Evolutionary conservation across 2,329 filamentous ascomycete species (phyloP).

Genomic region (Cytospora mali): DNA sequence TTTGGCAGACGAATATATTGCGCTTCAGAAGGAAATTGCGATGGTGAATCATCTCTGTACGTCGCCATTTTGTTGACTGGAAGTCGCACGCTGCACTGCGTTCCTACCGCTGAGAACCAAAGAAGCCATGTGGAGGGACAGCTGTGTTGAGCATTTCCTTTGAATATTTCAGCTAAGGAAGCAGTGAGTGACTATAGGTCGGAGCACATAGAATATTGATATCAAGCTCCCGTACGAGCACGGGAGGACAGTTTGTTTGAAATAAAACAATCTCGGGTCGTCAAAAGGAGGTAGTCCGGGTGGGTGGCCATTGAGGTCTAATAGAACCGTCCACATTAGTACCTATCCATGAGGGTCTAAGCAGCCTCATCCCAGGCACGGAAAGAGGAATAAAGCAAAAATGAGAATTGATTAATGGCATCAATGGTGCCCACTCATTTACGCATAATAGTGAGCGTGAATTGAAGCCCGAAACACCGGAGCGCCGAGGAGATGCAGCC

Average conservation of each 20-base stretch:
- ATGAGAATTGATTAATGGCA: background rate
- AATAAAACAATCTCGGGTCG: background rate
- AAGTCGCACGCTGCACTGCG: background rate
- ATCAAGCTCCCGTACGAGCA: too few relatives aligned
- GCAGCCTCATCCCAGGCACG: background rate
- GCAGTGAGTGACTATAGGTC: too few relatives aligned
- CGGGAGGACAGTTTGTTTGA: background rate
- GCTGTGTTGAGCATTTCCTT: background rate
- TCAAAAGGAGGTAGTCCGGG: background rate
- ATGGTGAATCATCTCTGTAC: background rate
- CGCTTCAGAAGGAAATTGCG: background rate
- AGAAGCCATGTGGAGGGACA: background rate
- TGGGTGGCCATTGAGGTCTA: background rate
- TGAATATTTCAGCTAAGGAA: too few relatives aligned
- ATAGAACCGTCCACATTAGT: background rate
- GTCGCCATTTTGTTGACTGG: background rate
- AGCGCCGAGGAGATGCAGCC: background rate
- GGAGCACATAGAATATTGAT: too few relatives aligned
- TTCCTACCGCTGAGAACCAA: background rate
- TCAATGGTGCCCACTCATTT: background rate
- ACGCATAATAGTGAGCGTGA: background rate
- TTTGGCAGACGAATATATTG: background rate
- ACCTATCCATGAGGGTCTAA: background rate
- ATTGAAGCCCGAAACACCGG: background rate
- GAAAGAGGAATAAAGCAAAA: background rate